phyloP scores from a whole-genome alignment of 2,329 filamentous ascomycete species.

The Paracorniculantispora psalliotae region DNA sequence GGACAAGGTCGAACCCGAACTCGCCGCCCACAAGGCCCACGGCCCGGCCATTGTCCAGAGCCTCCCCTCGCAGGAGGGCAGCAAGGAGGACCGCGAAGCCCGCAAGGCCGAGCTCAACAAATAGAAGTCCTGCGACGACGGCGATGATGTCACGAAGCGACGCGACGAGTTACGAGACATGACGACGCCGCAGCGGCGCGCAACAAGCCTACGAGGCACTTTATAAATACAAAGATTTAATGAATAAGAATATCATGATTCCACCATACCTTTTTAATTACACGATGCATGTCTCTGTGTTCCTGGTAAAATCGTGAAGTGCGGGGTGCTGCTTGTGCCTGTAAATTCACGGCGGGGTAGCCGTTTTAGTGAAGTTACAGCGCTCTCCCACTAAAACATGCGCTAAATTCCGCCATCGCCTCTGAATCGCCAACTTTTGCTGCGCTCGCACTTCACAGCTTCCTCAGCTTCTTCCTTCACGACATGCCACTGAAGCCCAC shows the following conservation, averaged over 20 bases:
- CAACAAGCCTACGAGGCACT: neutral
- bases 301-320: neutral
- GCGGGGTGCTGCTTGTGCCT: neutral
- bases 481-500: neutral
- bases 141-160: constrained; percentile 19
- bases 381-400: neutral
- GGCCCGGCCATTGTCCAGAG: constrained; percentile 53
- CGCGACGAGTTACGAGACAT: neutral
- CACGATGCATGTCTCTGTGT: neutral
- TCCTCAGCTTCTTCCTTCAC: neutral
- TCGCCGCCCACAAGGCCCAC: constrained; percentile 48
- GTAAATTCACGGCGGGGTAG: neutral
- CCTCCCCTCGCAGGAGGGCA: constrained; percentile 53
- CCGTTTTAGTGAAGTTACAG: neutral
- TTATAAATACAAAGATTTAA: neutral
- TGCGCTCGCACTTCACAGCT: neutral
- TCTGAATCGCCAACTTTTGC: neutral
- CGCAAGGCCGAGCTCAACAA: constrained; percentile 65
- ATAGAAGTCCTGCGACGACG: constrained; percentile 23
- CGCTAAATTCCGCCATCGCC: neutral
- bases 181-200: neutral
- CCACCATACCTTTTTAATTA: neutral
- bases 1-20: constrained; percentile 40
- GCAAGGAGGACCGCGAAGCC: constrained; percentile 63
- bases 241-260: neutral